Evolutionary conservation across 73 alveolate genomes (phyloP).

Genomic region (Blepharisma japonicum): DNA sequence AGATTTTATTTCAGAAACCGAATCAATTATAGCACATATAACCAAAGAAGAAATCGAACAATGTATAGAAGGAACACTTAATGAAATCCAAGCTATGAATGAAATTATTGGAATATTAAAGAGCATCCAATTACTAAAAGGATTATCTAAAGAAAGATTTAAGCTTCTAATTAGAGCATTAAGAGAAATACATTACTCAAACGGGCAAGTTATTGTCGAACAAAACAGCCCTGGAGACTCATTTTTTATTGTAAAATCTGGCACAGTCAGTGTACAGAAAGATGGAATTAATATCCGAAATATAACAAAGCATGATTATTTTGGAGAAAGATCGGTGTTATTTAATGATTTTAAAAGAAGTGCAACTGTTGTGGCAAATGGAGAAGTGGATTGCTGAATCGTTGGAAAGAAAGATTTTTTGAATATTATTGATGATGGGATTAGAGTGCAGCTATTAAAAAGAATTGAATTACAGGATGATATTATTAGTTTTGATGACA

Average conservation of each 20-base stretch:
- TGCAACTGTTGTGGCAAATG: constrained; percentile 18
- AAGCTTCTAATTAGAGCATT: background rate
- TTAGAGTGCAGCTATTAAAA: background rate
- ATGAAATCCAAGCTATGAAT: background rate
- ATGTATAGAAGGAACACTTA: background rate
- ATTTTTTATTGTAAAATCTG: constrained; percentile 21
- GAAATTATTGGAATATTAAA: background rate
- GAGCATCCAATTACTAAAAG: background rate
- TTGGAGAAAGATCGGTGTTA: constrained; percentile 2
- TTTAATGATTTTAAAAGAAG: background rate
- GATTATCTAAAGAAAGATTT: background rate
- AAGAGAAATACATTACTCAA: background rate
- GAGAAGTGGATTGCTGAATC: background rate
- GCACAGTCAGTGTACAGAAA: background rate
- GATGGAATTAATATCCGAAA: background rate
- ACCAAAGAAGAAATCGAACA: background rate
- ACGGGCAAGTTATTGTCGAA: constrained; percentile 10
- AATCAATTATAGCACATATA: background rate
- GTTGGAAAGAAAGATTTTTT: background rate
- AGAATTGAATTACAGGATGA: background rate
- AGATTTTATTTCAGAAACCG: background rate
- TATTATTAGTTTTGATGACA: background rate
- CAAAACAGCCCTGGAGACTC: constrained; percentile 20
- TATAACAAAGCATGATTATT: constrained; percentile 10
- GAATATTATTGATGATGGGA: background rate